Conservation (phyloP, 116 monocot species). For the Dioscorea cayenensis region DNA sequence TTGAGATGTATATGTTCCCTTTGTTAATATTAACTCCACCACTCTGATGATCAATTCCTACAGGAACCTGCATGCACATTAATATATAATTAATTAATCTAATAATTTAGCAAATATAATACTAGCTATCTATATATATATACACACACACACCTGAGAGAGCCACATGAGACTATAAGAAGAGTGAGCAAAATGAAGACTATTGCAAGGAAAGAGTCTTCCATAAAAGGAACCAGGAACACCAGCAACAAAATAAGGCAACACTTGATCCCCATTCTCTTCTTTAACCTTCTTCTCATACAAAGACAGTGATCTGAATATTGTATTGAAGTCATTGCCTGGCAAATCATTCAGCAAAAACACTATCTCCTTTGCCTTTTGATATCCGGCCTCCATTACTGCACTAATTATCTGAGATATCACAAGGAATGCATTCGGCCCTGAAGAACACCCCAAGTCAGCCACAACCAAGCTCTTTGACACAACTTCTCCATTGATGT, state of each 20-base stretch:
- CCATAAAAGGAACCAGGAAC: conserved; percentile 37
- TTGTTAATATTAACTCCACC: conserved; percentile 6
- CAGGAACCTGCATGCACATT: conserved; percentile 2
- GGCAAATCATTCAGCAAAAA: conserved; percentile 29
- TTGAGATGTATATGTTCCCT: conserved; percentile 6
- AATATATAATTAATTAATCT: background rate
- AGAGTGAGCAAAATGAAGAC: conserved; percentile 33
- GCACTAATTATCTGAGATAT: conserved; percentile 9
- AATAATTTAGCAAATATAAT: background rate
- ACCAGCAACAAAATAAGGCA: conserved; percentile 11
- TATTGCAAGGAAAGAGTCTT: conserved; percentile 18
- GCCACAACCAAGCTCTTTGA: conserved; percentile 17
- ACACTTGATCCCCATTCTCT: background rate
- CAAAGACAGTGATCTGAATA: conserved; percentile 6
- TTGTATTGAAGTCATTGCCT: conserved; percentile 33
- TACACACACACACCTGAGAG: conserved; percentile 6
- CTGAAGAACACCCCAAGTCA: conserved; percentile 34
- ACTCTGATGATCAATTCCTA: background rate
- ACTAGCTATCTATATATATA: background rate
- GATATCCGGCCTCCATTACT: background rate
- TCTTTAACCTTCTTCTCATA: background rate
- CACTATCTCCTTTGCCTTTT: background rate
- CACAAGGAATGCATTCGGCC: conserved; percentile 23
- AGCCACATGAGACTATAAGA: conserved; percentile 27
- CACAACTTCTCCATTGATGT: background rate